Base-by-base conservation (phyloP, 2,329 filamentous ascomycete species). In the Cercospora janseana region DNA sequence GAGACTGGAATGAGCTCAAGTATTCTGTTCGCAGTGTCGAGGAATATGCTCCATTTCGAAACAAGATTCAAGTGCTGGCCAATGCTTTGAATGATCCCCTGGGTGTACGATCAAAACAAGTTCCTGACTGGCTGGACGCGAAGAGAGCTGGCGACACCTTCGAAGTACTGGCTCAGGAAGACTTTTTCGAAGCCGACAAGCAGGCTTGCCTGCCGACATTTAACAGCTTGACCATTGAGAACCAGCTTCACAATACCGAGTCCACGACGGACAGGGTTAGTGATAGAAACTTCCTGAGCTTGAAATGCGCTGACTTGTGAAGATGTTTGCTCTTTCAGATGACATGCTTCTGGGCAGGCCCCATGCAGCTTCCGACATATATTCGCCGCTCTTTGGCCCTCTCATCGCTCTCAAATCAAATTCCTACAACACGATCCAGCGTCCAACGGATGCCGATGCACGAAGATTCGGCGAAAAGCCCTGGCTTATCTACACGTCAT, bases 51-150 rank as follows among this genome's bases (percentile, higher is more conserved):
- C 47, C 38, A 3, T 50, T 50, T 32, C 40, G 37, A 8, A 50
- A 50, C 47, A 50, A 50, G 38, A 50, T 50, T 12, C 47, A 50
- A 18, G 8, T 50, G 1, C 23, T 50, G 72, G 47, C 45, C 13
- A 50, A 44, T 10, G 35, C 47, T 8, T 37, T 47, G 13, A 10
- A 26, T 4, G 24, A 26, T 15, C 6, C 10, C 2, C n/a, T 21
- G 9, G 32, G 8, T 4, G 9, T 13, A 20, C 13, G 32, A n/a
- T 20, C 15, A 2, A 47, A 47, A 16, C 45, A 48, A 26, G 8
- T 41, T n/a, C 45, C 45, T 6, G 15, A 16, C 3, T 48, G 45
- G 45, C 45, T 48, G 2, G 15, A 46, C 7, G 12, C 20, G 3
- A 9, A 13, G 3, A 41, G 29, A 23, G 6, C 13, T 7, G 18